Base-by-base conservation (phyloP, 2,329 filamentous ascomycete species). In the Graphiopsis chlorocephala region DNA sequence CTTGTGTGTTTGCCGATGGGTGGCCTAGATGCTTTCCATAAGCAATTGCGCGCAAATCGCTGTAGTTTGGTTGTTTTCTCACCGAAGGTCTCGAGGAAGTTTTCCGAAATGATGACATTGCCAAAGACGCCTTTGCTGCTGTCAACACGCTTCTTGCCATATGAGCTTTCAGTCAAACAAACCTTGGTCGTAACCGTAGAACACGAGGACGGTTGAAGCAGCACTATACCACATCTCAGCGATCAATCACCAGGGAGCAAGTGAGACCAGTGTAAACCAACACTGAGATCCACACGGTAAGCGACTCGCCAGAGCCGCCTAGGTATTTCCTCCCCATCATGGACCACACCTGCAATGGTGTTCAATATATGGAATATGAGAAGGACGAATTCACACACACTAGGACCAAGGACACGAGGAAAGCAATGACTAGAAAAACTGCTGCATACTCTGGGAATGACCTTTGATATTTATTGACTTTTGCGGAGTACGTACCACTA, bases 251-350 rank as follows among this genome's bases (percentile, higher is more conserved):
- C 12, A 15, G 10, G 50, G 29, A n/a, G n/a, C 28, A 53, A 29
- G n/a, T n/a, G n/a, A 20, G 17, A 28, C 14, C 17, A 20, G n/a
- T 17, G 31, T 6, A 26, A 4, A 47, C 70, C 47, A 20, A 70
- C 68, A 84, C 74, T 5, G 80, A 82, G 48, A 84, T 84, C 82
- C 82, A 84, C 17, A 84, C 75, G 0, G 82, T 84, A n/a, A 84
- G 75, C 29, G 75, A 72, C 65, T 82, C 78, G 33, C 82, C 82
- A 48, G 81, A 82, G 35, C 82, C 82, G 66, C 82, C 82, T 57
- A 84, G 78, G 65, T 83, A 84, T 69, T 78, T 80, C 52, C 78
- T 78, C 31, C 77, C 77, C 79, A 85, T 79, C 26, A 8, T 45
- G n/a, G n/a, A 20, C 12, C 38, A 45, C 38, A 45, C 38, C 38